phyloP scores from a whole-genome alignment of 169 alveolate genomes.

The Plasmodium adleri region DNA sequence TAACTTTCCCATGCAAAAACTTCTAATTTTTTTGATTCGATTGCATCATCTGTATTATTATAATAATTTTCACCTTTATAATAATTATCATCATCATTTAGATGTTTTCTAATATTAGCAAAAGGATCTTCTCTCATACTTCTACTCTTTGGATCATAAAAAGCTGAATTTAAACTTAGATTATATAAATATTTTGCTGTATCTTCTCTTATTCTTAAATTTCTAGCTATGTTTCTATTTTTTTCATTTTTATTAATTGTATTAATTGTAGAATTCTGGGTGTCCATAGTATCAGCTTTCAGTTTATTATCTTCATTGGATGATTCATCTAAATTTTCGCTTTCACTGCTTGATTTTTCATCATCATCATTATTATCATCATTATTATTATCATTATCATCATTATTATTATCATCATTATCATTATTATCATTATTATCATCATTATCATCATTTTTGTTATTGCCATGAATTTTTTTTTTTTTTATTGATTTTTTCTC shows the following conservation, averaged over 20 bases:
- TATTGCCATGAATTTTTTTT: conserved; percentile 4
- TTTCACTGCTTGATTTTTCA: conserved; percentile 1
- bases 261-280: conserved; percentile 80
- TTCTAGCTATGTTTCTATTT: conserved; percentile 89
- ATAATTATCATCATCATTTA: conserved; percentile 79
- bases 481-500: conserved; percentile 32
- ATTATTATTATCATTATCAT: conserved; percentile 11
- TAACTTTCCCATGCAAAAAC: conserved; percentile 93
- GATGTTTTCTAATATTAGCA: conserved; percentile 66
- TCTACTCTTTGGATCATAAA: conserved; percentile 97
- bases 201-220: conserved; percentile 97
- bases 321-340: not conserved
- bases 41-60: conserved; percentile 88
- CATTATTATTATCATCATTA: conserved; percentile 2
- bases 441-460: not conserved
- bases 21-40: conserved; percentile 85
- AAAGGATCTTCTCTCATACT: conserved; percentile 95
- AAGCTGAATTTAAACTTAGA: conserved; percentile 95
- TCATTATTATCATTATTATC: not conserved
- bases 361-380: conserved; percentile 17
- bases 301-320: conserved; percentile 60
- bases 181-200: conserved; percentile 96
- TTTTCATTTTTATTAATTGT: conserved; percentile 86
- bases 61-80: conserved; percentile 92
- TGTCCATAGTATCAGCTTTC: conserved; percentile 76